Percentiles rank a stretch among this genome's conserved stretches.
These are phyloP conservation scores for Fraxinus latifolia DNA, from an alignment of 305 asterid genomes.

Conservation along the genomic window DNA sequence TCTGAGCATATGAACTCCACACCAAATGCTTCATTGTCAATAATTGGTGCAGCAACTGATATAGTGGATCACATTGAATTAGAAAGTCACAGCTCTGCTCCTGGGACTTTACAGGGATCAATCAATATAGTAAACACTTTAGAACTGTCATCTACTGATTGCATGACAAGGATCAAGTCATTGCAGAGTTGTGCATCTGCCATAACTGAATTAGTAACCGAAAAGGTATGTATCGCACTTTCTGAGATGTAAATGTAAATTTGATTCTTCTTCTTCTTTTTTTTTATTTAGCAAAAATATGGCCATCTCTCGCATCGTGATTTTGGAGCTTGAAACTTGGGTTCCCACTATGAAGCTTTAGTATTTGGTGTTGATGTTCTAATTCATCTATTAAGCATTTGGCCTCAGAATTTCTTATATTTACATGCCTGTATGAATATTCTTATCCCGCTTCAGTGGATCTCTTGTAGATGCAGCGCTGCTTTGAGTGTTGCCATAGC, in stretches of 20 bases:
- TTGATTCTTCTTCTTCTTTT: neutral
- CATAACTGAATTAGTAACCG: constrained; percentile 67
- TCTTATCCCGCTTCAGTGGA: neutral
- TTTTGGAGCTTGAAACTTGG: neutral
- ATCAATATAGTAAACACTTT: constrained; percentile 37
- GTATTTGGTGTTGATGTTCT: neutral
- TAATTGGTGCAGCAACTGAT: constrained; percentile 38
- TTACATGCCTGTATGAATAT: neutral
- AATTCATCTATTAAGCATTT: neutral
- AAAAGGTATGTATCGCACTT: constrained; percentile 49
- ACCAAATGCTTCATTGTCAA: constrained; percentile 53
- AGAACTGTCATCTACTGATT: constrained; percentile 62
- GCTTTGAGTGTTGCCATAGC: neutral
- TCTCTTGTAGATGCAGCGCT: neutral
- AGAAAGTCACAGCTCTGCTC: constrained; percentile 56
- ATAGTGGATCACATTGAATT: constrained; percentile 38
- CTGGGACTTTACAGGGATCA: constrained; percentile 60
- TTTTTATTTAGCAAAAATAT: neutral
- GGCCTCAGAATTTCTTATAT: neutral
- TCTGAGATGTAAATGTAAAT: neutral
- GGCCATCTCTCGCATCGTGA: neutral
- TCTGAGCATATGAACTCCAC: constrained; percentile 39
- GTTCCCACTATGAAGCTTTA: neutral
- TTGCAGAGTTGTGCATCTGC: constrained; percentile 60
- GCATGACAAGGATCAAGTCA: constrained; percentile 66